Evolutionary conservation across 768 basidiomycete genomes (phyloP), one percentile per base, ranked within the genome.

Genomic region (Suillus spraguei): DNA sequence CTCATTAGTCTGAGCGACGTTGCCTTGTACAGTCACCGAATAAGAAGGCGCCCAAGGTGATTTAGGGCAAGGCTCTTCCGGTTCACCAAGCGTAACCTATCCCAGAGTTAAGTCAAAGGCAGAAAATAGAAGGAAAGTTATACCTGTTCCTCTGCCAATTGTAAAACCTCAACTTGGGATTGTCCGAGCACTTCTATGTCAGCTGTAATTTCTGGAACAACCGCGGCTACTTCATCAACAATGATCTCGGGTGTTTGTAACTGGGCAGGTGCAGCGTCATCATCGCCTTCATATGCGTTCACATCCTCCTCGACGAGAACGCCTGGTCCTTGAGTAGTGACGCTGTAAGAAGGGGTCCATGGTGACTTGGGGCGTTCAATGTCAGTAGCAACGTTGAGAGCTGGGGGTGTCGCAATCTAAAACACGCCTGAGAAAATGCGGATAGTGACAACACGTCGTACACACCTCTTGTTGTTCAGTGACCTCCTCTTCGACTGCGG

Each of bases 271-370:
- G 10, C 39, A 20, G 11, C 24, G 5, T 58, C 56, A 20, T 28
- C 24, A 41, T 58, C 56, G 24, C 17, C 56, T 41, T 32, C 39
- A 41, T 58, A 58, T 24, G 39, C 20, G 16, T 11, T 33, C 38
- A 36, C 53, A 55, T 33, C 66, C 60, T 72, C 68, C 61, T 66
- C 59, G 7, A 44, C 56, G 20, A 42, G 17, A 28, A 65, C 62
- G 42, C 78, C 78, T 58, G 82, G 66, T 38, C 78, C 80, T 69
- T 79, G 80, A 20, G 62, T 79, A 14, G 76, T 82, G 28, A 85
- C 84, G 63, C 80, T 81, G 77, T 84, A 86, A 2, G 84, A 83
- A 8, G 83, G 80, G 16, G 79, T 80, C 81, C 81, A 85, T 35
- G 83, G 82, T 17, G 82, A 83, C 65, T 82, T 82, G 24, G 82